phyloP scores from a whole-genome alignment of 176 grass and related monocot genomes.

The Miscanthus lutarioriparius region DNA sequence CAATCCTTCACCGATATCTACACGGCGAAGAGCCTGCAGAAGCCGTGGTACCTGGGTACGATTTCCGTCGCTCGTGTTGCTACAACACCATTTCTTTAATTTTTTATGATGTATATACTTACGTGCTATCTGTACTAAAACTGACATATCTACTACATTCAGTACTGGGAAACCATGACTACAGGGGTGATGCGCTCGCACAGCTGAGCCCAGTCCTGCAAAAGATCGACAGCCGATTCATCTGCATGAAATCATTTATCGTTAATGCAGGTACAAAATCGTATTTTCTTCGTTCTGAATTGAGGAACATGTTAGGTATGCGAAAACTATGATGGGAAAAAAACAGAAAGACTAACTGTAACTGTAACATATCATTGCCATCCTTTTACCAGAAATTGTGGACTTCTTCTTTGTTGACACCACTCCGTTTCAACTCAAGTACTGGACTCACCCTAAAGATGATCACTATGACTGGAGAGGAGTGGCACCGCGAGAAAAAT shows the following conservation, averaged over 20 bases:
- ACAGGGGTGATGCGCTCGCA: slow-evolving; percentile 70
- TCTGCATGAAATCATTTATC: slow-evolving; percentile 79
- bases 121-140: background rate
- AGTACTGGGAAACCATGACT: slow-evolving; percentile 96
- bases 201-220: slow-evolving; percentile 58
- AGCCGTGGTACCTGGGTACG: slow-evolving; percentile 76
- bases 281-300: background rate
- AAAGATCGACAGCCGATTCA: slow-evolving; percentile 66
- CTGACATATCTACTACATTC: background rate
- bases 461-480: slow-evolving; percentile 70
- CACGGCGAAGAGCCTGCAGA: slow-evolving; percentile 50
- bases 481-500: slow-evolving; percentile 49
- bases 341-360: background rate
- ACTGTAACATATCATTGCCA: background rate
- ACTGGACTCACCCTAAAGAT: slow-evolving; percentile 56
- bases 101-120: background rate
- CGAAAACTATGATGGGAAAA: background rate
- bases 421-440: slow-evolving; percentile 54
- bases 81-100: background rate
- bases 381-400: slow-evolving; percentile 43
- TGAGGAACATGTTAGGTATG: background rate
- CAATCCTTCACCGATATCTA: slow-evolving; percentile 77
- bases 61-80: background rate
- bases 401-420: slow-evolving; percentile 82
- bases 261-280: slow-evolving; percentile 63